These are phyloP conservation scores for Fusarium albosuccineum DNA, from an alignment of 2,329 filamentous ascomycete species.

Conservation along the genomic window DNA sequence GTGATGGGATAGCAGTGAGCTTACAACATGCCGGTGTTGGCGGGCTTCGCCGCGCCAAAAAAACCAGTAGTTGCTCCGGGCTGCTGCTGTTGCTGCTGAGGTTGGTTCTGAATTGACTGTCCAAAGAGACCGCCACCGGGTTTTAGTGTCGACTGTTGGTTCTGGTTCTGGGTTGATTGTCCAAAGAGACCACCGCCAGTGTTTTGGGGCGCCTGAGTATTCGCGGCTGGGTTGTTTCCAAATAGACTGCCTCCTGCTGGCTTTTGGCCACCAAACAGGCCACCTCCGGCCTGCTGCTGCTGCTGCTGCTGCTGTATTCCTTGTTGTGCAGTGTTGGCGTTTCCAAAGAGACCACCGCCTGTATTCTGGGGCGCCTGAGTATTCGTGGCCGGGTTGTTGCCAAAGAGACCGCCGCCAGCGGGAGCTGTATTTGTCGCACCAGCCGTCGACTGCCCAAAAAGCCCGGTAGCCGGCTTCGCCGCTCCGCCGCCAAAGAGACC, in stretches of 20 bases:
- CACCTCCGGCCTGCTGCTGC: constrained; percentile 17
- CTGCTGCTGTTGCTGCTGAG: constrained; percentile 45
- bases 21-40: constrained; percentile 51
- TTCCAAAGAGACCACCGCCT: constrained; percentile 51
- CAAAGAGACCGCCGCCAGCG: constrained; percentile 51
- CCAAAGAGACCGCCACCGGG: not conserved
- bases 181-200: constrained; percentile 46
- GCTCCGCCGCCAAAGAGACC: constrained; percentile 44
- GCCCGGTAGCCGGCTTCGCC: constrained; percentile 45
- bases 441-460: constrained; percentile 50
- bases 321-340: constrained; percentile 40
- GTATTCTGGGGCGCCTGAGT: constrained; percentile 46
- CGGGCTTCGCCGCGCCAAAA: constrained; percentile 21
- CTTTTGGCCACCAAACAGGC: constrained; percentile 30
- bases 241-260: constrained; percentile 39
- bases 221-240: constrained; percentile 28
- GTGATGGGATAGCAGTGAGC: constrained; percentile 10
- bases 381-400: constrained; percentile 40
- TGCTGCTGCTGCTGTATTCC: too few species aligned
- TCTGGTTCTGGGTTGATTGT: constrained; percentile 40
- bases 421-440: constrained; percentile 37
- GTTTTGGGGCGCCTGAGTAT: constrained; percentile 12
- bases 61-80: constrained; percentile 26
- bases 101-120: constrained; percentile 20
- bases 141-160: constrained; percentile 1